Conservation (phyloP, 2,329 filamentous ascomycete species). For the Pochonia chlamydosporia region DNA sequence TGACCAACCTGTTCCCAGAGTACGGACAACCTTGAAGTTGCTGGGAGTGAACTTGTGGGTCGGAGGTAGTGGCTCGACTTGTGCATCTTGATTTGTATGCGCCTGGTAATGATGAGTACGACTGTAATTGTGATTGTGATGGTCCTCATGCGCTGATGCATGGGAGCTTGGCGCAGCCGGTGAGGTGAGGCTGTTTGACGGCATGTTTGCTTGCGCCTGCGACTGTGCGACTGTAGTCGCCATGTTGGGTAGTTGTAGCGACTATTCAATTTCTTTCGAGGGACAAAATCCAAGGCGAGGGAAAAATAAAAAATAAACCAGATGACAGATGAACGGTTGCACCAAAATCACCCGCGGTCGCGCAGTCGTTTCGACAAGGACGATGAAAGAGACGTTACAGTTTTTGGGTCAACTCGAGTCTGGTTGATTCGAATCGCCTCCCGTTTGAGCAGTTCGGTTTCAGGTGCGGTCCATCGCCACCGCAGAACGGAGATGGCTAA, state of each 20-base stretch:
- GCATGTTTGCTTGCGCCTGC: constrained; percentile 16
- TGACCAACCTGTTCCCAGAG: constrained; percentile 63
- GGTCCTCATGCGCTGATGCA: neutral
- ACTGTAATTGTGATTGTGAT: neutral
- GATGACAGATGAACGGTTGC: too few relatives aligned
- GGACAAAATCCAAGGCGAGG: too few relatives aligned
- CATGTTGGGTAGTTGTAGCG: constrained; percentile 15
- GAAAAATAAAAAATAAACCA: too few relatives aligned
- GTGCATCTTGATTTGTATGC: neutral
- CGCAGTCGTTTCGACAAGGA: too few relatives aligned
- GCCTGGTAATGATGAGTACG: neutral
- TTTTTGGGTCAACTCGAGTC: neutral
- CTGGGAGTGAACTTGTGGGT: constrained; percentile 25
- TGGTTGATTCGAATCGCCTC: too few relatives aligned
- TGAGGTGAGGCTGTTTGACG: constrained; percentile 11
- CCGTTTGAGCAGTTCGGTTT: constrained; percentile 6
- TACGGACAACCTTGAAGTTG: constrained; percentile 70
- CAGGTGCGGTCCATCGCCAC: constrained; percentile 8
- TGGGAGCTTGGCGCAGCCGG: constrained; percentile 10
- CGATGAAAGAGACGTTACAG: neutral
- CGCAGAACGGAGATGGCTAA: neutral
- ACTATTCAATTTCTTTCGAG: too few relatives aligned
- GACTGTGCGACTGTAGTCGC: constrained; percentile 26
- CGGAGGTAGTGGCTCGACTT: constrained; percentile 17
- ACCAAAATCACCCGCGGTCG: too few relatives aligned